Base-by-base conservation (phyloP, 164 flowering plant genomes). In the Sedum album region DNA sequence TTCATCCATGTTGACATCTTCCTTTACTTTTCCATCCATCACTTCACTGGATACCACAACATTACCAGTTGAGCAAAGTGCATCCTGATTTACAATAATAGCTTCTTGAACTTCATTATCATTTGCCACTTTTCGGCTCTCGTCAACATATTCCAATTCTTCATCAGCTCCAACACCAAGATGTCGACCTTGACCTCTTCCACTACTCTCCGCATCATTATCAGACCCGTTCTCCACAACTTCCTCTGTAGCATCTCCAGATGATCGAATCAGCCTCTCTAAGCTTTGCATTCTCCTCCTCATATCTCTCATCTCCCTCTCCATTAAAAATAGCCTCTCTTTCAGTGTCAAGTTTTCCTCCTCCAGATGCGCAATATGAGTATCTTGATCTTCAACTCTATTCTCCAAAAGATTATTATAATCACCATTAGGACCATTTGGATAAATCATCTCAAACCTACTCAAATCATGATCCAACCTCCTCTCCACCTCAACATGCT, bases 391-490 rank as follows among this genome's bases (percentile, higher is more conserved):
- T 75, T 93, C 96, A 17, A 89, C 96, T 55, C 93, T 77, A 66
- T 85, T 93, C 81, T 82, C 97, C 77, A 93, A 73, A 18, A 88
- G 67, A 71, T 83, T 82, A 44, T 82, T 78, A 57, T 87, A 80
- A 6, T 85, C 90, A 70, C 66, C 76, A 6, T 79, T 77, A 60
- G 81, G 78, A 60, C 72, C 74, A 63, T 78, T 84, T 0, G 96
- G 96, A 74, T 86, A 87, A 55, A 89, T 84, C 96, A 93, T 89
- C 79, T 93, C 98, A 63, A 93, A 93, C 69, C 96, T 77, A 71
- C 98, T 93, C 85, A 90, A 79, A 72, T 93, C 98, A 72, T 93
- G 96, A 70, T 93, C 96, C 82, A 93, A 69, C 68, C 98, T 83
- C 80, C 97, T 85, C 79, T 90, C 95, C 68, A 93, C 92, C 82